Evolutionary conservation across 2,329 filamentous ascomycete species (phyloP).

Genomic region (Aspergillus transmontanensis): DNA sequence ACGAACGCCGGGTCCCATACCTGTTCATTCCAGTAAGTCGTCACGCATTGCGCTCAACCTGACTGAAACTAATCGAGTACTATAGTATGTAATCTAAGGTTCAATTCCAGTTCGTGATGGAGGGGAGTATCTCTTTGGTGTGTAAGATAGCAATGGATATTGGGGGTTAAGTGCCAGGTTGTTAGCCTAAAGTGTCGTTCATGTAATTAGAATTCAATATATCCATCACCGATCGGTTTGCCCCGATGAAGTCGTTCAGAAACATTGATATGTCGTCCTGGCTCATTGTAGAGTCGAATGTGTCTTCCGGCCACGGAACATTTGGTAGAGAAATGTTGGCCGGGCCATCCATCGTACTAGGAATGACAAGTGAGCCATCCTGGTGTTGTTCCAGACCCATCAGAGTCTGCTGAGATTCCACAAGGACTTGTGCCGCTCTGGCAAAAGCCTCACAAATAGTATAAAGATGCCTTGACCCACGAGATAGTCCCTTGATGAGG

Average conservation of each 20-base stretch:
- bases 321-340: constrained; percentile 27
- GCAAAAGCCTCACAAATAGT: constrained; percentile 27
- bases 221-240: constrained; percentile 29
- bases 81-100: constrained; percentile 21
- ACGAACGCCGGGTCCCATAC: constrained; percentile 76
- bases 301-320: constrained; percentile 26
- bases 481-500: constrained; percentile 24
- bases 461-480: constrained; percentile 23
- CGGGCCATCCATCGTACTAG: constrained; percentile 14
- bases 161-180: not conserved
- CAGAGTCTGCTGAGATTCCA: constrained; percentile 25
- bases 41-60: not conserved
- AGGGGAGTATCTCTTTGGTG: not conserved
- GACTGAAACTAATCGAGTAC: constrained; percentile 4
- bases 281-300: constrained; percentile 23
- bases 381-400: constrained; percentile 25
- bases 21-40: constrained; percentile 72
- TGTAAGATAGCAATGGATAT: not conserved
- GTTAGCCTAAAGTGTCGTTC: constrained; percentile 8
- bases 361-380: constrained; percentile 27
- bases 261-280: constrained; percentile 30
- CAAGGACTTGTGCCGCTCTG: constrained; percentile 26
- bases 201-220: constrained; percentile 25
- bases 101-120: not conserved
- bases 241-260: constrained; percentile 31